Evolutionary conservation across 176 grass and related monocot genomes (phyloP).

Genomic region (Thalia dealbata): DNA sequence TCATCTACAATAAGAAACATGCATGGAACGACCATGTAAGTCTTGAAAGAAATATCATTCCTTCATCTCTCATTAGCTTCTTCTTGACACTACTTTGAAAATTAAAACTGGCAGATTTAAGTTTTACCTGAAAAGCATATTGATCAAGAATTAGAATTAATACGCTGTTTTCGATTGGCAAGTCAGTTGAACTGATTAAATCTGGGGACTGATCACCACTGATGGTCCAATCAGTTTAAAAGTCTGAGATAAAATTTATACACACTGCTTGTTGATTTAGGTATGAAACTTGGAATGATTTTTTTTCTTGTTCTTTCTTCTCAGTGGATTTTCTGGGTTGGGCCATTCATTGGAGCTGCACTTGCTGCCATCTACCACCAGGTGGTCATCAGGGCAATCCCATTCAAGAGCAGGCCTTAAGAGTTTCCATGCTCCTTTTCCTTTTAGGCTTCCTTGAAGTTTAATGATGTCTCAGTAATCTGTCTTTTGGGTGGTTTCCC

Average conservation of each 20-base stretch:
- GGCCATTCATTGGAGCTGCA: background rate
- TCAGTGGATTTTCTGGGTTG: conserved; percentile 1
- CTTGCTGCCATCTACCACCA: background rate
- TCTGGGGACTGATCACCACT: too few species aligned
- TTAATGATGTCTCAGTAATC: background rate
- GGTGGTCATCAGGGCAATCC: background rate
- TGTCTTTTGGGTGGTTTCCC: background rate
- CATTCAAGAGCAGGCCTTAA: conserved; percentile 2
- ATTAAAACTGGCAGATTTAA: too few species aligned
- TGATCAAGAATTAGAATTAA: too few species aligned
- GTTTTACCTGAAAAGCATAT: too few species aligned
- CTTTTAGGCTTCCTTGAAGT: background rate
- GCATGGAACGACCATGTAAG: background rate
- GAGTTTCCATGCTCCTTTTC: background rate
- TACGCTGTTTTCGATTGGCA: too few species aligned
- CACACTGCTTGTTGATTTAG: too few species aligned
- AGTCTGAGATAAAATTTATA: too few species aligned
- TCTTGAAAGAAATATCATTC: background rate
- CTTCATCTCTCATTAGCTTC: too few species aligned
- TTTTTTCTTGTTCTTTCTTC: background rate
- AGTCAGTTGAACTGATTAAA: too few species aligned
- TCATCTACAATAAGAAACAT: background rate
- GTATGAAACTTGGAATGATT: too few species aligned
- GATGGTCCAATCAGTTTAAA: too few species aligned
- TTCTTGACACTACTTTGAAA: too few species aligned